These are phyloP conservation scores for Paracoccidioides brasiliensis DNA, from an alignment of 2,329 filamentous ascomycete species.

Conservation along the genomic window DNA sequence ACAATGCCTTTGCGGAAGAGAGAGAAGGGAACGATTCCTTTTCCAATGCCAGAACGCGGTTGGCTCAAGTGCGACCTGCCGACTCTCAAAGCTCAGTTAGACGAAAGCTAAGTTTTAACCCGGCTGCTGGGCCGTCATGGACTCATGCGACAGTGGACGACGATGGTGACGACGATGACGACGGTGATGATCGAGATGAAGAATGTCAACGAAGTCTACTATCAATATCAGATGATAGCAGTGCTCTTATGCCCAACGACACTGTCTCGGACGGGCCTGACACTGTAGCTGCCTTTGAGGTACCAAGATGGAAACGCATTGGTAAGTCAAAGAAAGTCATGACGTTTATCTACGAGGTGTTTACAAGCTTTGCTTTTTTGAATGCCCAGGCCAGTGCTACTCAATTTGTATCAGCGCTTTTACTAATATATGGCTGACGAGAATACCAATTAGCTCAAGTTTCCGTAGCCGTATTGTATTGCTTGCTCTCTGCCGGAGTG, in stretches of 20 bases:
- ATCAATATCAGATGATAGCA: constrained; percentile 4
- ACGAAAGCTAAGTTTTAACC: constrained; percentile 31
- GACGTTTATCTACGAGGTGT: background rate
- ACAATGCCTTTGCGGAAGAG: constrained; percentile 5
- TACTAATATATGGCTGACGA: background rate
- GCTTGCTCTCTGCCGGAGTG: constrained; percentile 63
- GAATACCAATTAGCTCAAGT: constrained; percentile 47
- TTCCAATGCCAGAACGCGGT: background rate
- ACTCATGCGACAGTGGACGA: constrained; percentile 20
- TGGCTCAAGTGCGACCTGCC: background rate
- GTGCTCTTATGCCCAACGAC: background rate
- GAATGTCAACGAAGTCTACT: constrained; percentile 6
- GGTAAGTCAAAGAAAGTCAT: constrained; percentile 24
- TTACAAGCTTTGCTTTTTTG: no score
- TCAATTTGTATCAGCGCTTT: background rate
- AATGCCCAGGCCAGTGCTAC: no score
- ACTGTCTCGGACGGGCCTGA: constrained; percentile 9
- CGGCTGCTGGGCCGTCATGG: constrained; percentile 28
- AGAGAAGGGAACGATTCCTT: background rate
- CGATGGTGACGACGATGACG: constrained; percentile 7
- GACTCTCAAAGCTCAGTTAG: constrained; percentile 7
- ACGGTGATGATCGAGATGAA: constrained; percentile 20
- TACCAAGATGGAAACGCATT: constrained; percentile 40
- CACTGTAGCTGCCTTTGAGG: constrained; percentile 39
- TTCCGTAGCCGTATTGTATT: constrained; percentile 54